Conservation (phyloP, 352 stramenopile species). For the Phytophthora constricta region DNA sequence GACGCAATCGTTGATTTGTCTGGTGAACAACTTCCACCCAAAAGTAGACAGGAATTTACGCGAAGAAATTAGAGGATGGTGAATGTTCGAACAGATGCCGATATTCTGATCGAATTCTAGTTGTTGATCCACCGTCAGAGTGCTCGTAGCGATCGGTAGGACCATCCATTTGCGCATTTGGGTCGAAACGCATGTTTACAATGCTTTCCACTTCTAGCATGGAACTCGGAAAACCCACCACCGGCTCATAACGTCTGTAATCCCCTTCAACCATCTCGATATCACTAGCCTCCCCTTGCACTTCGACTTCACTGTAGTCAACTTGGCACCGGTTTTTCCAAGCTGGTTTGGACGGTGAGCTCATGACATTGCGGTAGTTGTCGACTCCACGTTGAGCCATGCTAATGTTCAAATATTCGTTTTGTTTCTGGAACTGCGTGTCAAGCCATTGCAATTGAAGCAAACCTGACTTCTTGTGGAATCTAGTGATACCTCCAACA, state of each 20-base stretch:
- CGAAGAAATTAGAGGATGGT: slow-evolving; percentile 32
- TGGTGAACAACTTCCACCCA: slow-evolving; percentile 36
- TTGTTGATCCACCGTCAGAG: slow-evolving; percentile 7
- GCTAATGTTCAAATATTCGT: slow-evolving; percentile 5
- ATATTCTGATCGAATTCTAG: slow-evolving; percentile 10
- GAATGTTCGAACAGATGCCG: slow-evolving; percentile 32
- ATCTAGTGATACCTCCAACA: slow-evolving; percentile 3
- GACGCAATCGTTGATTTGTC: slow-evolving; percentile 23
- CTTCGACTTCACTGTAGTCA: slow-evolving; percentile 1
- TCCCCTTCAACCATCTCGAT: slow-evolving; percentile 11
- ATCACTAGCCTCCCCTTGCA: slow-evolving; percentile 9
- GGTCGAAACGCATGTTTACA: slow-evolving; percentile 23
- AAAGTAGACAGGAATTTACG: slow-evolving; percentile 34
- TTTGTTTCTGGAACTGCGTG: slow-evolving; percentile 20
- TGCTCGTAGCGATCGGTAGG: slow-evolving; percentile 10
- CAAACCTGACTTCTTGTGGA: slow-evolving; percentile 20
- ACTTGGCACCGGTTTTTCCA: slow-evolving; percentile 9
- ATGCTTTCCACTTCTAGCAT: slow-evolving; percentile 17
- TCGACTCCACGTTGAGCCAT: slow-evolving; percentile 8
- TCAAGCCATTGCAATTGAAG: slow-evolving; percentile 24
- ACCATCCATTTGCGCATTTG: not conserved
- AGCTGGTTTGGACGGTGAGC: slow-evolving; percentile 10
- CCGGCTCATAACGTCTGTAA: slow-evolving; percentile 2
- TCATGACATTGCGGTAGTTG: slow-evolving; percentile 18
- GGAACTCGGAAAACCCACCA: not conserved